Conservation (phyloP, 148 eudicot genomes). For the Rhododendron ferrugineum region DNA sequence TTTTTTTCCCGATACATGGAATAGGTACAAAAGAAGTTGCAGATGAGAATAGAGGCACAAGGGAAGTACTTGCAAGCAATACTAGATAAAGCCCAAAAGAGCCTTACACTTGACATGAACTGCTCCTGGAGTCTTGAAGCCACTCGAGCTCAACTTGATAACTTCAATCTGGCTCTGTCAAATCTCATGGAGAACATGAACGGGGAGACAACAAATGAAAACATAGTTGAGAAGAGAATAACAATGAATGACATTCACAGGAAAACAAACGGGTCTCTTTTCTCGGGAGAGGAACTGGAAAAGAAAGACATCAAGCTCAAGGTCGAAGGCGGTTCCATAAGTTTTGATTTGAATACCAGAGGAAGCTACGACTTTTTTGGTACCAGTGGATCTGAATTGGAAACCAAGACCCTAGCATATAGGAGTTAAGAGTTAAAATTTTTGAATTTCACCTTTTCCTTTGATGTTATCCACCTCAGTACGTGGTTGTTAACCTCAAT, state of each 20-base stretch:
- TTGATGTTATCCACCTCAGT: background rate
- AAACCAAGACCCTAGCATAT: conserved; percentile 21
- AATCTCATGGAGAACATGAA: conserved; percentile 32
- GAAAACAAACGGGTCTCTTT: conserved; percentile 14
- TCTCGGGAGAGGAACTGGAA: conserved; percentile 14
- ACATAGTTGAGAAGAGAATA: background rate
- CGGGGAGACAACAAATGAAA: conserved; percentile 13
- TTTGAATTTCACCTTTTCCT: background rate
- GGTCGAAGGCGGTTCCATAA: conserved; percentile 27
- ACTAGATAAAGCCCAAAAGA: conserved; percentile 50
- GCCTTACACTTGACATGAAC: conserved; percentile 37
- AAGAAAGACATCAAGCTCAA: conserved; percentile 21
- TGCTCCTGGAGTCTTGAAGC: conserved; percentile 24
- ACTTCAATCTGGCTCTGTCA: conserved; percentile 39
- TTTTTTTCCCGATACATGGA: too few species aligned
- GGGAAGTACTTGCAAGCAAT: conserved; percentile 57
- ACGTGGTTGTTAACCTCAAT: background rate
- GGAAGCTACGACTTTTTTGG: conserved; percentile 38
- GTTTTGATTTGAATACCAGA: conserved; percentile 35
- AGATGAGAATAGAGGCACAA: conserved; percentile 54
- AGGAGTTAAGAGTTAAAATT: conserved; percentile 12
- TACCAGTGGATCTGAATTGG: conserved; percentile 20
- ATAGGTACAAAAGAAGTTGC: conserved; percentile 51
- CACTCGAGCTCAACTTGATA: conserved; percentile 30
- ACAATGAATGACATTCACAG: background rate